Percentiles rank a stretch among this genome's conserved stretches.
Conservation (phyloP, 2,329 filamentous ascomycete species). For the Falciphora oryzae region DNA sequence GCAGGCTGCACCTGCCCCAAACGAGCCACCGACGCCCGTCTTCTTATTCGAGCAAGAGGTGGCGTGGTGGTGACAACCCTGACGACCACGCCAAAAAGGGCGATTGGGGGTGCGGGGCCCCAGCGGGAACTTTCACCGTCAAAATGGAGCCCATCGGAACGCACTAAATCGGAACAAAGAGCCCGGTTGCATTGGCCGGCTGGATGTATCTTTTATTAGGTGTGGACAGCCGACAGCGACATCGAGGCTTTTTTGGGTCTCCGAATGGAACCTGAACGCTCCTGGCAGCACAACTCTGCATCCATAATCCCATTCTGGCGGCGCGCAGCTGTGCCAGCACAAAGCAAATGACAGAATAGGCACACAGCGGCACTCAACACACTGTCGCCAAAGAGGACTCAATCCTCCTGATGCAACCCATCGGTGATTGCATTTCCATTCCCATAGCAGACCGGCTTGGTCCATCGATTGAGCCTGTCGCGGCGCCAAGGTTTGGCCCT, state of each 20-base stretch:
- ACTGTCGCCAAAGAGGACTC: neutral
- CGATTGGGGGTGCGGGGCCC: neutral
- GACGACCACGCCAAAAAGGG: neutral
- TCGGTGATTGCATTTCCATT: too few relatives aligned
- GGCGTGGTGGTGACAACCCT: too few relatives aligned
- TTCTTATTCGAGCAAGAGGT: too few relatives aligned
- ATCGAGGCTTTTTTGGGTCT: neutral
- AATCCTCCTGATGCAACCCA: neutral
- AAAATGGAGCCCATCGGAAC: too few relatives aligned
- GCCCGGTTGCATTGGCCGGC: neutral
- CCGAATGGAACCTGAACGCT: too few relatives aligned
- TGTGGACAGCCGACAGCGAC: neutral
- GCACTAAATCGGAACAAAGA: neutral
- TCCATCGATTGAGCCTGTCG: neutral
- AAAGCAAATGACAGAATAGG: neutral
- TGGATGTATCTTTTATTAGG: neutral
- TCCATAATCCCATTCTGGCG: neutral
- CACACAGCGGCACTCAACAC: neutral
- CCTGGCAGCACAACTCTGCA: too few relatives aligned
- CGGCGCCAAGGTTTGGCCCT: neutral
- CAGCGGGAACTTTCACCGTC: too few relatives aligned
- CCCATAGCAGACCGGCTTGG: too few relatives aligned
- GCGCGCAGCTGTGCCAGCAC: neutral
- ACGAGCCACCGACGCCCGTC: neutral
- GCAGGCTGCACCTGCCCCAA: neutral